phyloP scores from a whole-genome alignment of 202 grass and related monocot species.

The Saccharum hybrid region DNA sequence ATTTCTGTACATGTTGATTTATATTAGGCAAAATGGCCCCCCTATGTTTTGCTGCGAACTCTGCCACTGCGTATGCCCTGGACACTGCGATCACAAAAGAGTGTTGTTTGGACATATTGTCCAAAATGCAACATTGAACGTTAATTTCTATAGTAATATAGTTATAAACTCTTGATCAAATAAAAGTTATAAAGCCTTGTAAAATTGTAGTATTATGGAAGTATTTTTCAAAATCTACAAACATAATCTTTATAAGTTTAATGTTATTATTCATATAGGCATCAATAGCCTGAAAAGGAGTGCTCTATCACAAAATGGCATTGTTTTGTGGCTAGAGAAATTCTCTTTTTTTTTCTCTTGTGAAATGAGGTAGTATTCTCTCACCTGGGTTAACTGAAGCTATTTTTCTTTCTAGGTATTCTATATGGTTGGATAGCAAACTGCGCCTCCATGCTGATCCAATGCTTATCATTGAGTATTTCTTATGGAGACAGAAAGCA shows the following conservation, averaged over 20 bases:
- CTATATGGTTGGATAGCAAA: conserved; percentile 98
- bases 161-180: background rate
- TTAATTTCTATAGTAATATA: background rate
- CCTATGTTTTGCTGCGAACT: no score
- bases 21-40: no score
- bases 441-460: conserved; percentile 84
- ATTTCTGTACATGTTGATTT: no score
- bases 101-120: background rate
- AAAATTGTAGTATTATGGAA: background rate
- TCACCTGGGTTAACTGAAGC: conserved; percentile 33
- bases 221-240: background rate
- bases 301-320: background rate
- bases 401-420: conserved; percentile 65
- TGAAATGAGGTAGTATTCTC: conserved; percentile 22
- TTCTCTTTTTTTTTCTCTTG: background rate
- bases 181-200: background rate
- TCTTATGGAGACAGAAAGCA: conserved; percentile 86
- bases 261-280: background rate
- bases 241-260: background rate
- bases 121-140: background rate
- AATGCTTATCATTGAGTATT: conserved; percentile 85
- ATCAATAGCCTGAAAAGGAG: background rate
- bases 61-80: background rate
- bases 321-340: background rate
- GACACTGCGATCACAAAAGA: background rate